Evolutionary conservation across 495 filamentous ascomycete species (phyloP).

Genomic region (Daldinia grandis): DNA sequence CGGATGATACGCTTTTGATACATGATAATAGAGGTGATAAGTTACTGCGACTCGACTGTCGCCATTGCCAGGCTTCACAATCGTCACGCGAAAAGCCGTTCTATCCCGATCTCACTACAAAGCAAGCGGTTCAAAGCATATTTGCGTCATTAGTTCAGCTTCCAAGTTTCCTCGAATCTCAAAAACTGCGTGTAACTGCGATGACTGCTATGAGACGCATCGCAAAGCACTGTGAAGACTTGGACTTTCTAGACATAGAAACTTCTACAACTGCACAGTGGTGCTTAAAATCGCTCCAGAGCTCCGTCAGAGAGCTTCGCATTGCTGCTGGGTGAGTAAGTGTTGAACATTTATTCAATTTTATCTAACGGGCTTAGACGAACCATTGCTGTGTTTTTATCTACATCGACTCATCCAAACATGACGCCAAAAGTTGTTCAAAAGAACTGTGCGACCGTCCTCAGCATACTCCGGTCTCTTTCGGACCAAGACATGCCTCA

Average conservation of each 20-base stretch:
- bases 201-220: constrained; percentile 76
- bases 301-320: constrained; percentile 85
- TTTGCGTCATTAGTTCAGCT: constrained; percentile 66
- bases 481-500: constrained; percentile 69
- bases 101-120: constrained; percentile 15
- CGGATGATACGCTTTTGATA: constrained; percentile 46
- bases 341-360: background rate
- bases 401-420: constrained; percentile 53
- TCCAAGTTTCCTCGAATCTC: constrained; percentile 65
- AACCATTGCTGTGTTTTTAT: constrained; percentile 72
- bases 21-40: constrained; percentile 8
- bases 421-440: constrained; percentile 50
- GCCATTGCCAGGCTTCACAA: constrained; percentile 17
- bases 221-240: constrained; percentile 66
- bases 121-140: constrained; percentile 53
- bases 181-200: constrained; percentile 70
- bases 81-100: background rate
- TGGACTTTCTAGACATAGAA: constrained; percentile 69
- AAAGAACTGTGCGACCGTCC: constrained; percentile 70
- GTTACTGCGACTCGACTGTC: constrained; percentile 22
- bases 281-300: constrained; percentile 80
- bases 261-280: constrained; percentile 74
- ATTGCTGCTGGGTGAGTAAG: constrained; percentile 73
- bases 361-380: constrained; percentile 60
- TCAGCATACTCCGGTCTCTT: constrained; percentile 74